A percentile compares a stretch with the other conserved stretches of the same genome.
These are phyloP conservation scores for Nicotiana paniculata DNA, from an alignment of 257 asterid species.

Conservation along the genomic window DNA sequence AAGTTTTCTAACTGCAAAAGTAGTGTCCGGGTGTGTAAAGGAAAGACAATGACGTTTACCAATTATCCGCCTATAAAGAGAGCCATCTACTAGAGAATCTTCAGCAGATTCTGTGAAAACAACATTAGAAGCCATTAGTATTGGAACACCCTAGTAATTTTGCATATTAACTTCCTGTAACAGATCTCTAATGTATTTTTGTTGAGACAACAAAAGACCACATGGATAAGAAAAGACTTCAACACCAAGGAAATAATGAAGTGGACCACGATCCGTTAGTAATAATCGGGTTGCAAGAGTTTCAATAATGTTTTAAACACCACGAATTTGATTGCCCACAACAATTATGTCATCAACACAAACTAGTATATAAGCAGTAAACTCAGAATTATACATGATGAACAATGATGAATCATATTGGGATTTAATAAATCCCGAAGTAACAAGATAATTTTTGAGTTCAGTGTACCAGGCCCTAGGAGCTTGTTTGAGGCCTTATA, in stretches of 20 bases:
- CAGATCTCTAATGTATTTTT: too few relatives aligned
- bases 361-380: too few relatives aligned
- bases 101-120: background rate
- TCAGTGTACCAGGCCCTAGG: too few relatives aligned
- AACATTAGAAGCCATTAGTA: background rate
- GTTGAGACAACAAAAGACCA: background rate
- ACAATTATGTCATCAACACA: too few relatives aligned
- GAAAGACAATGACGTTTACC: background rate
- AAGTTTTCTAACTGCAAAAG: background rate
- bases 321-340: too few relatives aligned
- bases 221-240: background rate
- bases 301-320: too few relatives aligned
- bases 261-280: background rate
- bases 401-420: too few relatives aligned
- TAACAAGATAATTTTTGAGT: too few relatives aligned
- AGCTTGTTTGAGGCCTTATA: too few relatives aligned
- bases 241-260: background rate
- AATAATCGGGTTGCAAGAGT: background rate
- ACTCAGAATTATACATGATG: too few relatives aligned
- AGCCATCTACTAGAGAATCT: background rate
- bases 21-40: background rate
- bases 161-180: background rate
- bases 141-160: background rate
- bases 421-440: too few relatives aligned
- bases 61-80: background rate